phyloP scores from a whole-genome alignment of 2,329 filamentous ascomycete genomes.

The Cytospora paraplurivora region DNA sequence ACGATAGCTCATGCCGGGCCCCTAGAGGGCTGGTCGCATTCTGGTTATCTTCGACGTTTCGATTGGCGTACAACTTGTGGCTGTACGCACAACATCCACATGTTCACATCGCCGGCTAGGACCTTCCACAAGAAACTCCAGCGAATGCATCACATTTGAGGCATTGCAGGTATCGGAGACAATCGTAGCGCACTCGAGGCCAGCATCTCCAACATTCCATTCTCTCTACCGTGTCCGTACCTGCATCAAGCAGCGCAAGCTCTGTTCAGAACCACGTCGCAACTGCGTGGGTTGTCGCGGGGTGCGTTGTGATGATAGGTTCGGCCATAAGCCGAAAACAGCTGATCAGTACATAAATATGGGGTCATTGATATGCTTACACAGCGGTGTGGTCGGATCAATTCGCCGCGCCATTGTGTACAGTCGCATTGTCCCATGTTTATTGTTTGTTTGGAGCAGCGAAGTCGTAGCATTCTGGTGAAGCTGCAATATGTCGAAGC shows the following conservation, averaged over 20 bases:
- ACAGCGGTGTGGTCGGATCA: constrained; percentile 10
- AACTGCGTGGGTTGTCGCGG: constrained; percentile 2
- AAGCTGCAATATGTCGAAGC: constrained; percentile 18
- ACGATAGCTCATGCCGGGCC: background rate
- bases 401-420: background rate
- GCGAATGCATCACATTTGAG: background rate
- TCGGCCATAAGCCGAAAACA: constrained; percentile 25
- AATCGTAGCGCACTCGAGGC: background rate
- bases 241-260: constrained; percentile 6
- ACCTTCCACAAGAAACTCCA: background rate
- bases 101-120: background rate
- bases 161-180: background rate
- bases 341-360: constrained; percentile 5
- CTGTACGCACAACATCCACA: too few relatives aligned
- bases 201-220: background rate
- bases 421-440: background rate
- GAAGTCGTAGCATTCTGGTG: constrained; percentile 2
- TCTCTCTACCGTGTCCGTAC: background rate
- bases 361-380: constrained; percentile 8
- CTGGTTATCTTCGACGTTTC: background rate
- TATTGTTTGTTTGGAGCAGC: background rate
- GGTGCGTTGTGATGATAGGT: background rate
- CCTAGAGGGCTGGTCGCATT: background rate
- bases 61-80: background rate
- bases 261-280: constrained; percentile 13